Conservation (phyloP, 306 rosid genomes). For the Vigna nakashimae region DNA sequence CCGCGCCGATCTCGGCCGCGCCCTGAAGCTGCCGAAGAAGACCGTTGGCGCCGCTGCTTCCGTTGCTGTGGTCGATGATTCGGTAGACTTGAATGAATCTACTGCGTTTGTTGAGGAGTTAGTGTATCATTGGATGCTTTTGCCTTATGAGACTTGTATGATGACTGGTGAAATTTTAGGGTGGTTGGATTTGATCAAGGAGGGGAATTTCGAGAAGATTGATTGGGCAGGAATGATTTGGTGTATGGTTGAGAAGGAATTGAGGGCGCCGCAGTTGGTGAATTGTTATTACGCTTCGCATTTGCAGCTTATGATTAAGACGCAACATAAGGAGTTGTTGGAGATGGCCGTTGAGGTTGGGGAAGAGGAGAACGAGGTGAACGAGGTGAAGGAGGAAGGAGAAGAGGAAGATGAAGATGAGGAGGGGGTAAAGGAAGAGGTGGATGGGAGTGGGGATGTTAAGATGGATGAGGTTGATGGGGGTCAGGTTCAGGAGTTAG, state of each 20-base stretch:
- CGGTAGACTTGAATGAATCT: slow-evolving; percentile 48
- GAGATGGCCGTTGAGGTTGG: slow-evolving; percentile 48
- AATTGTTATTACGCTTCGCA: slow-evolving; percentile 90
- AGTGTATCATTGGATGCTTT: slow-evolving; percentile 76
- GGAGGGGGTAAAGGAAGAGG: slow-evolving; percentile 44
- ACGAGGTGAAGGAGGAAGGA: slow-evolving; percentile 48
- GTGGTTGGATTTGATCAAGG: slow-evolving; percentile 54
- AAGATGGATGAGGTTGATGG: slow-evolving; percentile 54
- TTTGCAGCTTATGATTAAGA: slow-evolving; percentile 75
- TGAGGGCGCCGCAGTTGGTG: slow-evolving; percentile 53
- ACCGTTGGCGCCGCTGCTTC: neutral
- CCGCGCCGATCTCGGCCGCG: slow-evolving; percentile 80
- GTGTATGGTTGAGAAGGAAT: slow-evolving; percentile 86
- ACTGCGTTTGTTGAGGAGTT: slow-evolving; percentile 63
- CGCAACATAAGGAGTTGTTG: slow-evolving; percentile 58
- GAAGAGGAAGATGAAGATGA: slow-evolving; percentile 53
- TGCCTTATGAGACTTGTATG: slow-evolving; percentile 79
- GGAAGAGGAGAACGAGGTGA: slow-evolving; percentile 43
- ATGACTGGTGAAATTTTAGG: slow-evolving; percentile 61
- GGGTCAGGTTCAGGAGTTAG: slow-evolving; percentile 15
- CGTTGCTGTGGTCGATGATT: neutral
- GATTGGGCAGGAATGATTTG: slow-evolving; percentile 86
- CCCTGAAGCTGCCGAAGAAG: slow-evolving; percentile 73
- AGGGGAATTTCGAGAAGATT: slow-evolving; percentile 69
- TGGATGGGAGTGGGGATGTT: slow-evolving; percentile 51